A percentile compares a stretch with the other conserved stretches of the same genome.
phyloP scores from a whole-genome alignment of 768 basidiomycete genomes.

The Leucogyrophana mollusca region DNA sequence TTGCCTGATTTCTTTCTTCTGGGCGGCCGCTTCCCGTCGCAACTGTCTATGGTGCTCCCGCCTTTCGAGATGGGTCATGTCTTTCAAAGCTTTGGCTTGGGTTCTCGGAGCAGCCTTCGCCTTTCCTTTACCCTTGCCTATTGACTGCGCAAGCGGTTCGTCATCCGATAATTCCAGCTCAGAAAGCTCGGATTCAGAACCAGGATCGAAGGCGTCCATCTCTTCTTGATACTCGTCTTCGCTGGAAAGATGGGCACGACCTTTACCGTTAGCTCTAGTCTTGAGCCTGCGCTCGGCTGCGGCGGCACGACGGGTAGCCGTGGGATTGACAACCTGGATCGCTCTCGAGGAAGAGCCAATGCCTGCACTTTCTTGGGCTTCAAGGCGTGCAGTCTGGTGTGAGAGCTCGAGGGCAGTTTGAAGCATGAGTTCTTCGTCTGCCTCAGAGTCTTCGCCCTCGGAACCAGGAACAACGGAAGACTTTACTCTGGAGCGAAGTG shows the following conservation, averaged over 20 bases:
- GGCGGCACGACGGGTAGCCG: slow-evolving; percentile 44
- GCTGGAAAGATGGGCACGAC: slow-evolving; percentile 8
- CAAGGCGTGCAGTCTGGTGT: slow-evolving; percentile 33
- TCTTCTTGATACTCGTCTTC: slow-evolving; percentile 6
- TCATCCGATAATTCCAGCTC: slow-evolving; percentile 12
- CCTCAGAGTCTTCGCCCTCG: slow-evolving; percentile 22
- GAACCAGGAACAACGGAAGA: slow-evolving; percentile 30
- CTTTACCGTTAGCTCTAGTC: slow-evolving; percentile 27
- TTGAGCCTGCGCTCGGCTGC: slow-evolving; percentile 54
- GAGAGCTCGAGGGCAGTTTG: slow-evolving; percentile 57
- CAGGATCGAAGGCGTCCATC: neutral
- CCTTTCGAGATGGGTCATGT: slow-evolving; percentile 13
- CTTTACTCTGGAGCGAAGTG: neutral
- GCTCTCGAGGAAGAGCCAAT: slow-evolving; percentile 27
- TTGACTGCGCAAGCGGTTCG: slow-evolving; percentile 16
- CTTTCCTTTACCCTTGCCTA: slow-evolving; percentile 30
- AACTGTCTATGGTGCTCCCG: slow-evolving; percentile 23
- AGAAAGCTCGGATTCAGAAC: slow-evolving; percentile 9
- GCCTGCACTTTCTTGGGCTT: slow-evolving; percentile 27
- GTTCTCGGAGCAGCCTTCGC: slow-evolving; percentile 1
- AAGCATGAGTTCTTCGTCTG: slow-evolving; percentile 44
- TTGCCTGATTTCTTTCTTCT: slow-evolving; percentile 30
- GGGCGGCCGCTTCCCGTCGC: slow-evolving; percentile 13
- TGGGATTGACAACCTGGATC: slow-evolving; percentile 33
- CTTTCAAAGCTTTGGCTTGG: slow-evolving; percentile 13